Base-by-base conservation (phyloP, 371 early-diverging fungal species). In the Rhizopus arrhizus region DNA sequence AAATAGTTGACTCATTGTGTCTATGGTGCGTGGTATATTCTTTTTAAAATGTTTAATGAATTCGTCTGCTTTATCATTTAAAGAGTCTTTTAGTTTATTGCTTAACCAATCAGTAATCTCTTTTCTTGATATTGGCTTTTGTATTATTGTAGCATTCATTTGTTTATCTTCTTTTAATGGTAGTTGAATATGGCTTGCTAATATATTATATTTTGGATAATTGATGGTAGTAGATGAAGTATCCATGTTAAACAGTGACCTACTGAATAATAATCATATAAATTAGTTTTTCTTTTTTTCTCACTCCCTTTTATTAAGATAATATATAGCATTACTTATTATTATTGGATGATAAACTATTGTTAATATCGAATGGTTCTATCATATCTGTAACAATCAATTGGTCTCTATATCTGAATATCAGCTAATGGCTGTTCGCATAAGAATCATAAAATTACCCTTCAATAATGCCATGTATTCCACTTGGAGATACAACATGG, bases 171-270 rank as follows among this genome's bases (percentile, higher is more conserved):
- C 61, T 32, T 62, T 43, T 4, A 81, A 38, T 1, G 72, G 64
- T 4, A 81, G 13, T 28, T 73, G 76, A 13, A 81, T 74, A 66
- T 81, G 81, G n/a, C 74, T 77, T 0, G 77, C 77, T 2, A 81
- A 66, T 3, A 81, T 77, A 33, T 67, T 75, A 54, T 72, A 75
- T 45, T 65, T 65, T 4, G 74, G 77, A 38, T 77, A 71, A 31
- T 77, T 68, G 43, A 56, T 48, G 15, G 70, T 60, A 0, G 70
- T 60, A 0, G 70, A 70, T 11, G 53, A 36, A 32, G 73, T 58
- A 36, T 73, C 73, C 15, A 73, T 28, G 31, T 29, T 64, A 42
- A 73, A 73, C 2, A 67, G 10, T 0, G 72, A 65, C 62, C 78
- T 68, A 52, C 5, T 31, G 40, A 49, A 29, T 34, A 4, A 35